Percentiles rank a stretch among this genome's conserved stretches.
Evolutionary conservation across 2,329 filamentous ascomycete species (phyloP).

Genomic region (Venturia oleaginea): DNA sequence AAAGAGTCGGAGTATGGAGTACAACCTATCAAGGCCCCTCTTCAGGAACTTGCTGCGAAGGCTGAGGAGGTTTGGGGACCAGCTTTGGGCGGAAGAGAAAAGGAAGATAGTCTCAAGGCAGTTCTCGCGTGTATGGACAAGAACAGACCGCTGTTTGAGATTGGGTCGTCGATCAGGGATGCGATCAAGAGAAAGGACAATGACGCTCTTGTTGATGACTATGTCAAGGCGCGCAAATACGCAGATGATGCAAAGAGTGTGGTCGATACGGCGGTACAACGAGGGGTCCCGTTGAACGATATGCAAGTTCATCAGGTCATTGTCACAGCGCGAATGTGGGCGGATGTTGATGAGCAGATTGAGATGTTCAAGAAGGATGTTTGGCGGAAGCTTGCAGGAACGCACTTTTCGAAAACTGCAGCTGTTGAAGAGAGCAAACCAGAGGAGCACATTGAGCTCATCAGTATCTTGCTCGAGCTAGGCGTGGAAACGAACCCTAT

Average conservation of each 20-base stretch:
- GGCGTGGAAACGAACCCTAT: slow-evolving; percentile 95
- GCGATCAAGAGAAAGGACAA: slow-evolving; percentile 88
- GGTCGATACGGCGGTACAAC: slow-evolving; percentile 45
- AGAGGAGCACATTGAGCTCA: slow-evolving; percentile 88
- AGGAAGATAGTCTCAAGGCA: slow-evolving; percentile 76
- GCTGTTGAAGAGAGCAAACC: slow-evolving; percentile 42
- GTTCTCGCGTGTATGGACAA: slow-evolving; percentile 68
- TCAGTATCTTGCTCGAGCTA: slow-evolving; percentile 79
- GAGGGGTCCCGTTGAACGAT: slow-evolving; percentile 55
- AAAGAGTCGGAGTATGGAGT: slow-evolving; percentile 63
- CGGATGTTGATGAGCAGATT: slow-evolving; percentile 81
- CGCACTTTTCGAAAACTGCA: slow-evolving; percentile 43
- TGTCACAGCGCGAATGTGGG: slow-evolving; percentile 88
- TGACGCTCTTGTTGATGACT: slow-evolving; percentile 78
- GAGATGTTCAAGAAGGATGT: slow-evolving; percentile 79
- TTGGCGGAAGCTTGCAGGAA: slow-evolving; percentile 69
- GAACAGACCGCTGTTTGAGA: slow-evolving; percentile 73
- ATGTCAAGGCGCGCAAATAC: slow-evolving; percentile 71
- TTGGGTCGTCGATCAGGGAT: slow-evolving; percentile 67
- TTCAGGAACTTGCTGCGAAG: slow-evolving; percentile 85
- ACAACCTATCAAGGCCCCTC: slow-evolving; percentile 74
- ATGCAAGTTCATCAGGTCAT: slow-evolving; percentile 77
- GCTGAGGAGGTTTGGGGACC: slow-evolving; percentile 97
- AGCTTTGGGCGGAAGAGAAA: slow-evolving; percentile 80
- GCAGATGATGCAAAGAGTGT: slow-evolving; percentile 68